These are phyloP conservation scores for Pyricularia grisea DNA, from an alignment of 2,329 filamentous ascomycete genomes.

Conservation along the genomic window DNA sequence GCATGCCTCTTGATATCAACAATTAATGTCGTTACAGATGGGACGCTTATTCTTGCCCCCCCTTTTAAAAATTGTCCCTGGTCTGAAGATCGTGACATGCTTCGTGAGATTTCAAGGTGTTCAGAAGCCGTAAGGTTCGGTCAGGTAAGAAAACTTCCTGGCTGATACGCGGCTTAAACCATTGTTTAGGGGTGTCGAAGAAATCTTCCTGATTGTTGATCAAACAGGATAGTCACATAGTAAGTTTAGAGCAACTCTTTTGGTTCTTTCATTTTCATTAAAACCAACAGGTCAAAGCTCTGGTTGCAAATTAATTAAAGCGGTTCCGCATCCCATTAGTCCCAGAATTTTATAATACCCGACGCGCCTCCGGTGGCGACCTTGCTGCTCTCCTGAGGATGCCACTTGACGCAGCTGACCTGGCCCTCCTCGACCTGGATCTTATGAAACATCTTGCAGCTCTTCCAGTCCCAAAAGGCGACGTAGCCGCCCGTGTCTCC, in stretches of 20 bases:
- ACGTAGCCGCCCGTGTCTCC: conserved; percentile 85
- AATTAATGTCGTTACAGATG: not conserved
- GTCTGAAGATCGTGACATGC: not conserved
- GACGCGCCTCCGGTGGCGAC: conserved; percentile 84
- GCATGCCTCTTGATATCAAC: not conserved
- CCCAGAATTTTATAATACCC: conserved; percentile 86
- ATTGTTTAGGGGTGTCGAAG: too few relatives aligned
- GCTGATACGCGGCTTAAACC: too few relatives aligned
- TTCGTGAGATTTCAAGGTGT: too few relatives aligned
- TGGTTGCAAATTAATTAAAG: too few relatives aligned
- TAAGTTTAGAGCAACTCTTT: too few relatives aligned
- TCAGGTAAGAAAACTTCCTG: too few relatives aligned
- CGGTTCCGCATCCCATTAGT: conserved; percentile 38
- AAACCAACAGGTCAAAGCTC: too few relatives aligned
- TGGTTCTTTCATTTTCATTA: too few relatives aligned
- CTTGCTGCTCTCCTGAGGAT: conserved; percentile 95
- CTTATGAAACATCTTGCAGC: conserved; percentile 98
- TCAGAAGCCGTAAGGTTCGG: not conserved
- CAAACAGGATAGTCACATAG: too few relatives aligned
- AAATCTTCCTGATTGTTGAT: too few relatives aligned
- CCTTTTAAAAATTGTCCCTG: not conserved
- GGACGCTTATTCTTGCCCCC: not conserved
- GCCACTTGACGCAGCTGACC: conserved; percentile 85
- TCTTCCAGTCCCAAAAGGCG: conserved; percentile 99
- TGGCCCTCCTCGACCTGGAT: conserved; percentile 75